Base-by-base conservation (phyloP, 805 yeast genomes). In the Candida krabiensis region DNA sequence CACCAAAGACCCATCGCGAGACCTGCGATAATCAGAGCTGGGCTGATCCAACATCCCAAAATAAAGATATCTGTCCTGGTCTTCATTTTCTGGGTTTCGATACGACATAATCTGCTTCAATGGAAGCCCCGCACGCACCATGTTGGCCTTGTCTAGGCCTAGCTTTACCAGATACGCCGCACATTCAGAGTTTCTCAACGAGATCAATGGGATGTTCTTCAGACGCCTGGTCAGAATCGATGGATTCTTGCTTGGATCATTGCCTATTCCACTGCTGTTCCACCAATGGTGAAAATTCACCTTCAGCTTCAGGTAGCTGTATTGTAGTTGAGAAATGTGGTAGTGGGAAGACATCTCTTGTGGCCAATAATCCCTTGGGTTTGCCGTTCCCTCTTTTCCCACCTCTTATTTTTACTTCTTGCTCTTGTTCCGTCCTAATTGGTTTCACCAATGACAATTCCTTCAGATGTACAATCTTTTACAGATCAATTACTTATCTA, bases 211-310 rank as follows among this genome's bases (percentile, higher is more conserved):
- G 12, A 51, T 13, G 27, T 47, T 47, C 34, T 46, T 56, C 18
- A 52, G 44, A 26, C 55, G 50, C 41, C 60, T 38, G 9, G 57
- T 53, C 9, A 58, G 29, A 30, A 57, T 43, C n/a, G 30, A 19
- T 3, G 53, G 50, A 31, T 55, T 44, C 11, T 43, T 46, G 26
- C 46, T 41, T 5, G 57, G 57, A 29, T 52, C 44, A 16, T 48
- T 49, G 2, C 36, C 33, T 13, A 47, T 44, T n/a, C 47, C 40
- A 13, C 44, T 32, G 33, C 37, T 47, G 33, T 52, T 51, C 60
- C 57, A 52, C 59, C 62, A 58, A 14, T 53, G 55, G 33, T 51
- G 44, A 30, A 59, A 38, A 30, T 49, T 50, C 15, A 61, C 35
- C 35, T 47, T 49, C 33, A 46, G 35, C 38, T 44, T 45, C 35